These are phyloP conservation scores for Termitomyces sp. DNA, from an alignment of 768 basidiomycete genomes.

Conservation along the genomic window DNA sequence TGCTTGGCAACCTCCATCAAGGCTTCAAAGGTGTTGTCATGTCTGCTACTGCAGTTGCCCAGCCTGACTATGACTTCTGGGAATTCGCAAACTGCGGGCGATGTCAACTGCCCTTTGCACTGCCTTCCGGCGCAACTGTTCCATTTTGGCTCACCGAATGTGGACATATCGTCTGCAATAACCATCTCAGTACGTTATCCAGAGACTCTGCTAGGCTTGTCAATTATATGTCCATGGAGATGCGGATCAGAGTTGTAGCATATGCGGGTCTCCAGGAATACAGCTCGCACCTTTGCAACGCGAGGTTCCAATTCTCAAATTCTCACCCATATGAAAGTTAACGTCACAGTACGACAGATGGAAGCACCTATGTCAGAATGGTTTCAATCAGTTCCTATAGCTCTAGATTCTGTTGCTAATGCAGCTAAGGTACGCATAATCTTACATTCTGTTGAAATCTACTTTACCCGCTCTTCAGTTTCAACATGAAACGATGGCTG, in stretches of 20 bases:
- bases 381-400: conserved; percentile 62
- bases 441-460: not conserved
- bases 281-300: conserved; percentile 69
- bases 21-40: conserved; percentile 15
- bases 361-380: conserved; percentile 78
- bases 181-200: conserved; percentile 63
- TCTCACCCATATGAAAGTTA: not conserved
- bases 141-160: conserved; percentile 91
- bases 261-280: conserved; percentile 59
- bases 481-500: conserved; percentile 71
- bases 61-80: conserved; percentile 64
- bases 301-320: conserved; percentile 35
- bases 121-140: conserved; percentile 47
- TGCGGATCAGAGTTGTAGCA: conserved; percentile 68
- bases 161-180: conserved; percentile 82
- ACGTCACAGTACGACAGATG: conserved; percentile 42
- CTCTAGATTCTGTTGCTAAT: conserved; percentile 60
- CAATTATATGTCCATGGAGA: conserved; percentile 33
- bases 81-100: conserved; percentile 68
- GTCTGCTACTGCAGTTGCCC: conserved; percentile 31
- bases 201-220: not conserved
- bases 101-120: conserved; percentile 64
- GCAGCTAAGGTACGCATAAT: conserved; percentile 54
- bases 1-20: not conserved
- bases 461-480: conserved; percentile 40